A percentile compares a stretch with the other conserved stretches of the same genome.
Evolutionary conservation across 2,329 filamentous ascomycete genomes (phyloP).

Genomic region (Teratosphaeria pseudoeucalypti): DNA sequence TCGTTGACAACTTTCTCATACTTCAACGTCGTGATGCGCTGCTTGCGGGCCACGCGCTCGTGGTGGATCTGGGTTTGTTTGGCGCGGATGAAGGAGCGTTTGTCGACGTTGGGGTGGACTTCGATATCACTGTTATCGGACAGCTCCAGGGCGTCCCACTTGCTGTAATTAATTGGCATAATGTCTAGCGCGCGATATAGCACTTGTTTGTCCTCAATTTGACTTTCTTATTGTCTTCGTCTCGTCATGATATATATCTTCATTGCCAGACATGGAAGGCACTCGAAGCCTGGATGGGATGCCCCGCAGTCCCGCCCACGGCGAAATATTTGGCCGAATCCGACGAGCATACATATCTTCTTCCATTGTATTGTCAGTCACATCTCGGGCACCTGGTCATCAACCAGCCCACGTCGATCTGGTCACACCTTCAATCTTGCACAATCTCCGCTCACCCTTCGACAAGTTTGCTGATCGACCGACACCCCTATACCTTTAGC

Average conservation of each 20-base stretch:
- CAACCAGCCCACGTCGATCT: not conserved
- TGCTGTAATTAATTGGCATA: constrained; percentile 60
- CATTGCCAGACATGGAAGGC: not conserved
- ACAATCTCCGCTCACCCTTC: not conserved
- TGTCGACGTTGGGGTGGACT: constrained; percentile 98
- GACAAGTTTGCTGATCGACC: not conserved
- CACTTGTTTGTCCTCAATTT: too few species aligned
- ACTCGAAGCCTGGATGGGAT: not conserved
- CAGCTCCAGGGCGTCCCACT: constrained; percentile 85
- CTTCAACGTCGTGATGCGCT: constrained; percentile 81
- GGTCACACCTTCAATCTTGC: not conserved
- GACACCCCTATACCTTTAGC: not conserved
- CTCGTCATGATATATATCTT: not conserved
- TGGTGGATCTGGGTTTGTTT: constrained; percentile 97
- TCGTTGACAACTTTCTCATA: constrained; percentile 93
- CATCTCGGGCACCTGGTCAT: not conserved
- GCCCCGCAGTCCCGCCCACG: not conserved
- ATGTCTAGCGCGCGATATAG: not conserved
- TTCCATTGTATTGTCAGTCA: too few species aligned
- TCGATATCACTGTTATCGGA: constrained; percentile 97
- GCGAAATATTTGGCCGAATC: not conserved
- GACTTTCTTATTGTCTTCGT: too few species aligned
- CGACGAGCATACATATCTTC: not conserved
- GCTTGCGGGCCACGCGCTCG: constrained; percentile 72
- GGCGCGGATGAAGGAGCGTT: constrained; percentile 93